Evolutionary conservation across 169 alveolate species (phyloP), one percentile per base, ranked within the genome.

Genomic region (Plasmodium blacklocki): DNA sequence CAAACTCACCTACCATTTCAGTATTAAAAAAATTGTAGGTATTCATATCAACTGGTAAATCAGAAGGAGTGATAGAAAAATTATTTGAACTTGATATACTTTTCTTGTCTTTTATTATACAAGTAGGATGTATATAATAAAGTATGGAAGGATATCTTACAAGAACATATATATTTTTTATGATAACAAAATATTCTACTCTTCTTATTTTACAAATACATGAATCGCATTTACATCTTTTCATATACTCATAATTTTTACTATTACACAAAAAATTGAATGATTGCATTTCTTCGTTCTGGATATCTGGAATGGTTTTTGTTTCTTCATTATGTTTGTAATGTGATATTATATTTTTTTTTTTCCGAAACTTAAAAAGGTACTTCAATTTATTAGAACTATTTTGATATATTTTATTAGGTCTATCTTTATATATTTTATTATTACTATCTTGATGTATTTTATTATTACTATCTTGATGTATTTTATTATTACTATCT

Each of bases 101-200:
- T 21, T 7, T 19, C 12, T 43, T 23, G 8, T 67, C 21, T 47
- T 47, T 47, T 23, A 32, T 3, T 9, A 80, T 73, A 3, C 50
- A 32, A 0, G 90, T 80, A 19, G 83, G 90, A 18, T 80, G 90
- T n/a, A 80, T 80, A 49, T 80, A 80, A 72, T 80, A 80, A 52
- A 80, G 45, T 26, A 80, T 80, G 23, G 90, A 80, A 2, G 90
- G 56, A n/a, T 80, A 80, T 56, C 90, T 39, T 11, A 80, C 54
- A 54, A 80, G 73, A 23, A 64, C 14, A 62, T 80, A 80, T 11
- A 80, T 80, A 58, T 80, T 80, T 52, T 47, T 80, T 18, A 80
- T 62, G 18, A 80, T 72, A 23, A 80, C 90, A 29, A 58, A 80
- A 45, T 80, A 80, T 72, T 80, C 90, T 14, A 80, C 90, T 45